Conservation (phyloP, 805 yeast genomes). For the Cyberlindnera sargentensis region DNA sequence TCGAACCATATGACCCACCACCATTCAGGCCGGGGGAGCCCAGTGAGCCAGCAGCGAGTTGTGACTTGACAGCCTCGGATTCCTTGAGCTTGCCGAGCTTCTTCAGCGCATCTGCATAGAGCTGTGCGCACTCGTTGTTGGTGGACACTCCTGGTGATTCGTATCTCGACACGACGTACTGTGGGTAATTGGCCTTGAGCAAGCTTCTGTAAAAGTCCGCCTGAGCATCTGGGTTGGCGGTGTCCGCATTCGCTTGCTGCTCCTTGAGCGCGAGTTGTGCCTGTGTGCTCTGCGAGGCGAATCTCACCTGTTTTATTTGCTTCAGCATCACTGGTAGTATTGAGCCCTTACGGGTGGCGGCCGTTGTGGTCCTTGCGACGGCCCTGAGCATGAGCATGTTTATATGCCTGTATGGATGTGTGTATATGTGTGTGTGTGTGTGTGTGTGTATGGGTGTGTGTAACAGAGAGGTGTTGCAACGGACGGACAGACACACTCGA, state of each 20-base stretch:
- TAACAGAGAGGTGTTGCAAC: too few relatives aligned
- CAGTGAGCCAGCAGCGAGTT: constrained; percentile 35
- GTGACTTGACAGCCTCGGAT: constrained; percentile 45
- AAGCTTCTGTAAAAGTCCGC: constrained; percentile 76
- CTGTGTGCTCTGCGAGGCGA: constrained; percentile 18
- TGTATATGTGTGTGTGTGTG: too few relatives aligned
- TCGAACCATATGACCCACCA: constrained; percentile 42
- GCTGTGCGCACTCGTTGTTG: constrained; percentile 67
- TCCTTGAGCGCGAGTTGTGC: constrained; percentile 54
- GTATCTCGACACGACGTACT: constrained; percentile 87
- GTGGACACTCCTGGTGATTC: constrained; percentile 92
- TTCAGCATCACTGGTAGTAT: too few relatives aligned
- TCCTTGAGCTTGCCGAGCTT: constrained; percentile 71
- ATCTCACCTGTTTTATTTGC: constrained; percentile 7
- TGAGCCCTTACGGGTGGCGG: too few relatives aligned
- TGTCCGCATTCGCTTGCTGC: constrained; percentile 75
- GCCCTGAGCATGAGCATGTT: too few relatives aligned
- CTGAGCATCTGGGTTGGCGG: constrained; percentile 64
- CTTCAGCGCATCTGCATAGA: constrained; percentile 76
- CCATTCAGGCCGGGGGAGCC: constrained; percentile 11
- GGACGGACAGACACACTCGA: too few relatives aligned
- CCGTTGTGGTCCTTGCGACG: too few relatives aligned
- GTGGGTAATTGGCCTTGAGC: constrained; percentile 83
- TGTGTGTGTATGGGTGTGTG: too few relatives aligned
- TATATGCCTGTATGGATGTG: too few relatives aligned